Base-by-base conservation (phyloP, 164 flowering plant species). In the Magnolia officinalis region DNA sequence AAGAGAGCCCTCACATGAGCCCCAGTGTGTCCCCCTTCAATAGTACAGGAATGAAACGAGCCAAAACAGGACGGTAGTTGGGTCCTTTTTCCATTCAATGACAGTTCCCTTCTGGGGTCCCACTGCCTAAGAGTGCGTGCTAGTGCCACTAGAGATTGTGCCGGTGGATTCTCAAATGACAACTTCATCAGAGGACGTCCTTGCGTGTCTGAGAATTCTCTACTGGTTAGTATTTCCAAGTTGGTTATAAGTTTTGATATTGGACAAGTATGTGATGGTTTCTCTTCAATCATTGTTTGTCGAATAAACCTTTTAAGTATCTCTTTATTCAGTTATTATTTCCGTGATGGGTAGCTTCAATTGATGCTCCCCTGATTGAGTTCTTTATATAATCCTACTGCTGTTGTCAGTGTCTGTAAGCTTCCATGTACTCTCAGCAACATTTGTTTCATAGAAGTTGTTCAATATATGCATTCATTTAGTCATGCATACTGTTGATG, bases 11-110 rank as follows among this genome's bases (percentile, higher is more conserved):
- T 23, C 90, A 87, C 71, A 88, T 94, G 97, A 84, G 86, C 72
- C 86, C 86, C 10, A 80, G 86, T 77, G 78, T 76, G 71, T 96
- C 99, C 55, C 98, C 98, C 51, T 96, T 92, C 85, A 92, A 90
- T 87, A 88, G 89, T 78, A 88, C 93, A 24, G 98, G 97, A 13
- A 90, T 96, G 97, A 96, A 95, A 82, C 89, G 98, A 81, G 97
- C 98, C 72, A 95, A 95, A 84, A 95, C 98, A 11, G 85, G 90
- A 83, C 90, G 87, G 73, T 94, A 83, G 85, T 49, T 4, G n/a
- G n/a, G 49, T 18, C 20, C 19, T 70, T 50, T 16, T 52, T 50
- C n/a, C 26, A 68, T 10, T 68, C n/a, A 31, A 16, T 24, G 51
- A 19, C 29, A 14, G 50, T 10, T 31, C 29, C 71, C 50, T 68